Evolutionary conservation across 2,329 filamentous ascomycete genomes (phyloP).

Genomic region (Dothideomycetes sp.): DNA sequence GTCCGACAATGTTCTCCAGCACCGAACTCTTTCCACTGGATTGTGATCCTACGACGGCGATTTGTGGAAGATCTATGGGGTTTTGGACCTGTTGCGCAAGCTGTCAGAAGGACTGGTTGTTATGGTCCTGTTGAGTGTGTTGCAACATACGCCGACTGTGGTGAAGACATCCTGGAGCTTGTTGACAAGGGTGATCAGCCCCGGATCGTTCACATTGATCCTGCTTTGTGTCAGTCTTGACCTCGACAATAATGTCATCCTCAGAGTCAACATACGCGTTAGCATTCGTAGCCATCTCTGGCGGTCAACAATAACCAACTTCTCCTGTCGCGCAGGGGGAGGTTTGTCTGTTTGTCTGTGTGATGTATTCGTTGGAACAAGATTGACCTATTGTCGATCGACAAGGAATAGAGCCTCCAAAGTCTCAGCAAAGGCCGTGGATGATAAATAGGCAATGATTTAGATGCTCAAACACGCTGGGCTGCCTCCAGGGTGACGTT

Average conservation of each 20-base stretch:
- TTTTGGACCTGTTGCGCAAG: conserved; percentile 70
- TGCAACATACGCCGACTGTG: conserved; percentile 66
- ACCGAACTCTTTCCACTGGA: conserved; percentile 99
- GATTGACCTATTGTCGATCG: too few species aligned
- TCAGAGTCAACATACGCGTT: conserved; percentile 8
- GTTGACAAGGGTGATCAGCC: conserved; percentile 77
- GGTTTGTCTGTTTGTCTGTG: neutral
- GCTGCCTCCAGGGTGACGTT: neutral
- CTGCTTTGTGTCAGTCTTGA: conserved; percentile 32
- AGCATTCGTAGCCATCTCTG: conserved; percentile 11
- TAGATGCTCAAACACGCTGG: neutral
- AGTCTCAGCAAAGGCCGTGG: neutral
- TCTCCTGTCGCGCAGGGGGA: too few species aligned
- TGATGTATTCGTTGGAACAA: too few species aligned
- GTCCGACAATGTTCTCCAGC: conserved; percentile 93
- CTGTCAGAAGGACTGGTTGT: conserved; percentile 10
- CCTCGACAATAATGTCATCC: neutral
- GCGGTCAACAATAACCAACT: neutral
- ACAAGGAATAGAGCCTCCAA: too few species aligned
- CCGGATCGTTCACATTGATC: conserved; percentile 62
- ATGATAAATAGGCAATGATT: neutral
- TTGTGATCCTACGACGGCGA: conserved; percentile 95
- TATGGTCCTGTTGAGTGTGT: conserved; percentile 1
- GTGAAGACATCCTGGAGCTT: conserved; percentile 99
- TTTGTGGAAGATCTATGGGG: conserved; percentile 96